These are phyloP conservation scores for Sordaria brevicollis DNA, from an alignment of 495 filamentous ascomycete species.

Conservation along the genomic window DNA sequence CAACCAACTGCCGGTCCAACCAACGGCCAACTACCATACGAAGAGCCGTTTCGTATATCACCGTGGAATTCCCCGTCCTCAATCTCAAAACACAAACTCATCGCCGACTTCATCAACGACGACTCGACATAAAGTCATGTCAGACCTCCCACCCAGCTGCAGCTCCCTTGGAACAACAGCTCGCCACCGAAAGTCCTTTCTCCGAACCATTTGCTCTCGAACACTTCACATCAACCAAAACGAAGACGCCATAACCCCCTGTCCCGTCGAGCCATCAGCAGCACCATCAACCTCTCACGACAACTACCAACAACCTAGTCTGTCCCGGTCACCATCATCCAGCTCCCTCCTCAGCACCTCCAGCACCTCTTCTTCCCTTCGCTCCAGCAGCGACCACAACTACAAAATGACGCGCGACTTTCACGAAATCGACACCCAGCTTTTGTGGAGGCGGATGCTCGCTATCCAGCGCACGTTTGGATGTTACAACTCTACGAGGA, in stretches of 20 bases:
- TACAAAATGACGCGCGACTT: background rate
- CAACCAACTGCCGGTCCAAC: background rate
- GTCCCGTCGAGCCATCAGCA: slow-evolving; percentile 1
- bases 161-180: background rate
- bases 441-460: slow-evolving; percentile 36
- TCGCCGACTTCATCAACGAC: background rate
- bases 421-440: slow-evolving; percentile 22
- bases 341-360: background rate
- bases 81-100: background rate
- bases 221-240: background rate
- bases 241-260: slow-evolving; percentile 17
- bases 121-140: background rate
- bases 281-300: background rate
- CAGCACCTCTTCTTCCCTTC: background rate
- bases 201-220: background rate
- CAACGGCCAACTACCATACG: background rate
- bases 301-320: background rate
- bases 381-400: background rate
- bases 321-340: background rate
- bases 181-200: background rate
- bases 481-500: slow-evolving; percentile 36
- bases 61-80: background rate
- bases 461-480: slow-evolving; percentile 31
- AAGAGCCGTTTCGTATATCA: background rate
- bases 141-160: background rate